Evolutionary conservation across 164 flowering plant species (phyloP), one percentile per base, ranked within the genome.

Genomic region (Litsea cubeba): DNA sequence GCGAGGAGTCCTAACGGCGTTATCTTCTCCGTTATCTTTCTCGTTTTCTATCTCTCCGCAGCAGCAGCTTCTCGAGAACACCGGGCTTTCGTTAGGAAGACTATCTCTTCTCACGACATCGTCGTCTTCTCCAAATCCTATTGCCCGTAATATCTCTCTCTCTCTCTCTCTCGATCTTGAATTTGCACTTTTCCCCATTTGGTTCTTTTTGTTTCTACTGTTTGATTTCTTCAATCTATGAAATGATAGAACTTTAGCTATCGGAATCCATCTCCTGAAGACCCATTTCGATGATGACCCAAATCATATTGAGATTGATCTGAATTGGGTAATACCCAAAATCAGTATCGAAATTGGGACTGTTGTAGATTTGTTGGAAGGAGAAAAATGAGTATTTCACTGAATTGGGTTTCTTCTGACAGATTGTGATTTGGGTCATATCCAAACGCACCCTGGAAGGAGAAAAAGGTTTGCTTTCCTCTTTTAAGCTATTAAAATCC

Each of bases 41-140:
- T 74, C 54, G 50, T 5, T 32, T n/a, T 65, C 18, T 32, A 20
- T n/a, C 5, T 46, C 24, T 3, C 72, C 18, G 22, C 60, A 12
- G 76, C 60, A 1, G 51, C 14, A 10, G 72, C 76, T 49, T 76
- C 78, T 58, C 67, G 67, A 64, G 67, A 4, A 77, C 46, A 75
- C 62, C 78, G 79, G 26, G 83, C 81, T n/a, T 93, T 91, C 75
- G 90, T 91, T 26, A 81, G 84, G 79, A 88, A 91, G 74, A 87
- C 94, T 26, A 76, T 93, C 72, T 79, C 88, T 26, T 87, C 93
- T 30, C 87, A 93, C 73, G 65, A 85, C 75, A 88, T 93, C 74
- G 92, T 88, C 80, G 86, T 93, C 79, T 93, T 93, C 90, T 93
- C 96, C 83, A 93, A 93, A 81, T 87, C 95, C 51, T 91, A 90